phyloP scores from a whole-genome alignment of 805 yeast genomes.

The Barnettozyma sp. region DNA sequence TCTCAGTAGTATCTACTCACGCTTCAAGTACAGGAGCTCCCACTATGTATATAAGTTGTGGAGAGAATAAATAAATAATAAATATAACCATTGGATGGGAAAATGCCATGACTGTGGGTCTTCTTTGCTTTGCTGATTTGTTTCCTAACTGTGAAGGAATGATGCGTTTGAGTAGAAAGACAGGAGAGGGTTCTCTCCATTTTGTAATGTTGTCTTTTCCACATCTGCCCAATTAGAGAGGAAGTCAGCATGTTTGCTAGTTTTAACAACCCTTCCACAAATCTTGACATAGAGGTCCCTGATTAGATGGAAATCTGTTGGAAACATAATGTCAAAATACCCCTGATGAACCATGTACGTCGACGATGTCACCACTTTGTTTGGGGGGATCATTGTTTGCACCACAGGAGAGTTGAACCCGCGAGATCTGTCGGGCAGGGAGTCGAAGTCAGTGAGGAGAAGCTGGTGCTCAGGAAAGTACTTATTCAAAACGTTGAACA shows the following conservation, averaged over 20 bases:
- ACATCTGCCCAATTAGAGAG: constrained; percentile 65
- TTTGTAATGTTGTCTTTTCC: constrained; percentile 57
- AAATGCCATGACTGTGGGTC: no score
- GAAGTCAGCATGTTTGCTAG: constrained; percentile 57
- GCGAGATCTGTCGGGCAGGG: constrained; percentile 35
- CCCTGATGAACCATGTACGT: constrained; percentile 85
- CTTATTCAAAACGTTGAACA: constrained; percentile 54
- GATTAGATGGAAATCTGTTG: constrained; percentile 65
- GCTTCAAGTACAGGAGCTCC: no score
- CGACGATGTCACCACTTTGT: constrained; percentile 59
- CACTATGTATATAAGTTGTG: no score
- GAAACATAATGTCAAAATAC: constrained; percentile 79
- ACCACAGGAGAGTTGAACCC: constrained; percentile 76
- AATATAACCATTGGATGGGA: not conserved
- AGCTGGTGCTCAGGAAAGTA: constrained; percentile 72
- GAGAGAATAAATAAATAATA: constrained; percentile 1
- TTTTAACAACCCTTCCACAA: constrained; percentile 50
- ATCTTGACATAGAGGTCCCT: constrained; percentile 56
- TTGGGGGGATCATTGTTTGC: constrained; percentile 57
- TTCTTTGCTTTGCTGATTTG: no score
- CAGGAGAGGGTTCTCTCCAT: constrained; percentile 82
- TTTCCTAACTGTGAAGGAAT: constrained; percentile 38
- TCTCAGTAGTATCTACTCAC: not conserved
- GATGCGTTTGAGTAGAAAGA: constrained; percentile 71
- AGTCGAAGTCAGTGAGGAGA: constrained; percentile 61